Evolutionary conservation across 345 rosid species (phyloP).

Genomic region (Brassica cretica): DNA sequence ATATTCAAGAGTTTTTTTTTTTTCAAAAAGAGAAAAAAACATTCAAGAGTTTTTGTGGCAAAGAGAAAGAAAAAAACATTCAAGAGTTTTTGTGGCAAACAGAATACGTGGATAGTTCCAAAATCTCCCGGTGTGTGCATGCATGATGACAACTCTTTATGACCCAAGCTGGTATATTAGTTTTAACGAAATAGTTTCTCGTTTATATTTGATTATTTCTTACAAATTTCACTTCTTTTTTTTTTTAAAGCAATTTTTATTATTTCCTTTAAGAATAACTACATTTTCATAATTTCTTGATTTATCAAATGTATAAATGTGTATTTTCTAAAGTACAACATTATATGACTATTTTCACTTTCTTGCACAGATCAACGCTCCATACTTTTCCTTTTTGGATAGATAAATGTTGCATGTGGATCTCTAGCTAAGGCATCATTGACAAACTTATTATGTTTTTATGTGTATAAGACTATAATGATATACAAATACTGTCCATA

Average conservation of each 20-base stretch:
- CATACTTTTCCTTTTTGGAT: slow-evolving; percentile 27
- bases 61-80: background rate
- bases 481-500: slow-evolving; percentile 16
- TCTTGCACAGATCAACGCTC: slow-evolving; percentile 31
- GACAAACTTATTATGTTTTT: slow-evolving; percentile 5
- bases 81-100: too few relatives aligned
- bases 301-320: background rate
- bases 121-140: slow-evolving; percentile 10
- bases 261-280: background rate
- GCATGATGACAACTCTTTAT: background rate
- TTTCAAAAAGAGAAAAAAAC: too few relatives aligned
- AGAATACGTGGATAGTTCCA: slow-evolving; percentile 28
- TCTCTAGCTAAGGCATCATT: slow-evolving; percentile 11
- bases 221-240: background rate
- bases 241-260: background rate
- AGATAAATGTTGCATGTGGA: slow-evolving; percentile 29
- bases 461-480: background rate
- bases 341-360: slow-evolving; percentile 16
- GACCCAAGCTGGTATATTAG: background rate
- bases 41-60: too few relatives aligned
- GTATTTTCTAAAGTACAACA: background rate
- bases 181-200: background rate
- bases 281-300: background rate
- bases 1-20: too few relatives aligned
- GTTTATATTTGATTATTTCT: background rate